A percentile compares a stretch with the other conserved stretches of the same genome.
These are phyloP conservation scores for Neurospora crassa DNA, from an alignment of 2,329 filamentous ascomycete genomes.

Conservation along the genomic window DNA sequence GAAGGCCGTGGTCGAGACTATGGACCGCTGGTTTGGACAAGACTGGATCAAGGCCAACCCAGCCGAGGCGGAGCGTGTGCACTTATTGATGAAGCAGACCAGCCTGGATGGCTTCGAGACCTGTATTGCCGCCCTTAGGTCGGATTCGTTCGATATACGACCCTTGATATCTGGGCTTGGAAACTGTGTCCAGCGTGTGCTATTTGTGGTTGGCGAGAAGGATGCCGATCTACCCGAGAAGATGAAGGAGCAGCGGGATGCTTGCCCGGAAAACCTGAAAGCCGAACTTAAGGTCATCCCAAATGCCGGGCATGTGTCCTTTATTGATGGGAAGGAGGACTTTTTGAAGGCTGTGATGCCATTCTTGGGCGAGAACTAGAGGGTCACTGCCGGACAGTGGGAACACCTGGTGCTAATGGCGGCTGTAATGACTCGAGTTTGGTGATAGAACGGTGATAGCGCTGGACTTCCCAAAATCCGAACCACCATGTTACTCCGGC, in stretches of 20 bases:
- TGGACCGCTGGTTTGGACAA: slow-evolving; percentile 33
- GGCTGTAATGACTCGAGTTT: neutral
- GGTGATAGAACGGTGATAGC: neutral
- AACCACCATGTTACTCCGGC: neutral
- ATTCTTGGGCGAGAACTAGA: neutral
- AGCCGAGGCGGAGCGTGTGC: slow-evolving; percentile 27
- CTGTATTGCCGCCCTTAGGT: slow-evolving; percentile 29
- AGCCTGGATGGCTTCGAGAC: slow-evolving; percentile 31
- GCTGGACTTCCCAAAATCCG: neutral
- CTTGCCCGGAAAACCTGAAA: slow-evolving; percentile 25
- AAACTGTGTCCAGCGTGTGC: slow-evolving; percentile 23
- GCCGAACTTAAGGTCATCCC: slow-evolving; percentile 26
- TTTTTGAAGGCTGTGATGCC: slow-evolving; percentile 17
- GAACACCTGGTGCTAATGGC: neutral
- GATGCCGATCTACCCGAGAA: slow-evolving; percentile 30
- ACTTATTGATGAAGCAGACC: slow-evolving; percentile 26
- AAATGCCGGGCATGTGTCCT: slow-evolving; percentile 29
- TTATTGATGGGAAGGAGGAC: slow-evolving; percentile 27
- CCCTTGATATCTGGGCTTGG: slow-evolving; percentile 26
- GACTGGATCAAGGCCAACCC: slow-evolving; percentile 27
- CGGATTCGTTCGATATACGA: slow-evolving; percentile 28
- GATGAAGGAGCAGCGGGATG: slow-evolving; percentile 29
- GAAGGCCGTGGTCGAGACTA: slow-evolving; percentile 21
- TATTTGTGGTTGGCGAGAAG: slow-evolving; percentile 31
- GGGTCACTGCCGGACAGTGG: neutral